Evolutionary conservation across 2,329 filamentous ascomycete species (phyloP).

Genomic region (Colletotrichum falcatum): DNA sequence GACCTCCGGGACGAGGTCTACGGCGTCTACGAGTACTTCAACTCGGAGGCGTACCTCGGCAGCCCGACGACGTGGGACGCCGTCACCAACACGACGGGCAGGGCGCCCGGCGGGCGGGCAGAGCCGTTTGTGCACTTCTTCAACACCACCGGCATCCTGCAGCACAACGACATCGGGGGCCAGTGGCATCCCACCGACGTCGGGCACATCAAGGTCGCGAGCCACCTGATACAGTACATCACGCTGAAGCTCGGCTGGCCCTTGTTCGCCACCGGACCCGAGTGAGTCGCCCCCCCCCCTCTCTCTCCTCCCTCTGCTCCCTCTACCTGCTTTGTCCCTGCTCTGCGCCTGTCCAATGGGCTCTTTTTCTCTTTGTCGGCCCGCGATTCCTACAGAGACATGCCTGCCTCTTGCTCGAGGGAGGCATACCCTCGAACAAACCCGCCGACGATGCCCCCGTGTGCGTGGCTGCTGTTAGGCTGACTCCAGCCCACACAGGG

Average conservation of each 20-base stretch:
- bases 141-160: constrained; percentile 69
- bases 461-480: neutral
- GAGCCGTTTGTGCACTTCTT: constrained; percentile 70
- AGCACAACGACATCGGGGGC: constrained; percentile 71
- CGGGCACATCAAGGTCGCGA: constrained; percentile 71
- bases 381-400: neutral
- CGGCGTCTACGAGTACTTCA: constrained; percentile 65
- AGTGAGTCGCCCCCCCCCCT: constrained; percentile 54
- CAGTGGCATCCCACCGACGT: constrained; percentile 71
- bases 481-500: constrained; percentile 43
- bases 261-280: constrained; percentile 64
- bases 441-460: too few species aligned
- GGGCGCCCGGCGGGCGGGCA: constrained; percentile 46
- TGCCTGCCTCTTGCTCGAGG: constrained; percentile 9
- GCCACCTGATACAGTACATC: constrained; percentile 69
- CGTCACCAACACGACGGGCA: constrained; percentile 52
- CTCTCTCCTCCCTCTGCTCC: too few species aligned
- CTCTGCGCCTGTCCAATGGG: too few species aligned
- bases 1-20: constrained; percentile 64
- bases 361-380: neutral
- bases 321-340: neutral
- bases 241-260: constrained; percentile 68
- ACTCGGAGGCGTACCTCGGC: constrained; percentile 55
- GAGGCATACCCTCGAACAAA: neutral
- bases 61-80: constrained; percentile 56